Percentiles rank a stretch among this genome's conserved stretches.
These are phyloP conservation scores for Chiua virens DNA, from an alignment of 768 basidiomycete genomes.

Conservation along the genomic window DNA sequence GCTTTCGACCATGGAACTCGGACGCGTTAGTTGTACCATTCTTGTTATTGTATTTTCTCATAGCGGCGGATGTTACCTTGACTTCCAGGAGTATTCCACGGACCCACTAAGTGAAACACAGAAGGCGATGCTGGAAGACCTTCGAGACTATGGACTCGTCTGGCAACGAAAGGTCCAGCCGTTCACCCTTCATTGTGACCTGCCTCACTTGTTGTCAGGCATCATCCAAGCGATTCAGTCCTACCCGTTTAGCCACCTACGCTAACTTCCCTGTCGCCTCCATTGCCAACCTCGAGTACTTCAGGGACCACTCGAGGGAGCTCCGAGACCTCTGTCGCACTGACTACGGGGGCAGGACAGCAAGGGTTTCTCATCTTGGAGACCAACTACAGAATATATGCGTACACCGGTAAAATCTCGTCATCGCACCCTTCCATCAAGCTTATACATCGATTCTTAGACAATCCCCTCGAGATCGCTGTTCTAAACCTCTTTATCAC, in stretches of 20 bases:
- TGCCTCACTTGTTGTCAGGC: conserved; percentile 41
- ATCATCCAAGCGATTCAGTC: conserved; percentile 81
- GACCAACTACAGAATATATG: conserved; percentile 97
- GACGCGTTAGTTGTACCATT: conserved; percentile 54
- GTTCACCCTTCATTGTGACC: conserved; percentile 14
- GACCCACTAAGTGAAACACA: conserved; percentile 78
- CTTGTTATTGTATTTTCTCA: not conserved
- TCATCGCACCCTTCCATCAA: conserved; percentile 10
- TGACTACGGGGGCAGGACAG: conserved; percentile 54
- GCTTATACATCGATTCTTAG: conserved; percentile 42
- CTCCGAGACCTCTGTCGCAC: conserved; percentile 23
- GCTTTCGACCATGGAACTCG: conserved; percentile 95
- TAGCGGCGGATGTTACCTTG: not conserved
- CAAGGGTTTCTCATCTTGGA: conserved; percentile 96
- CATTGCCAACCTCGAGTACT: conserved; percentile 57
- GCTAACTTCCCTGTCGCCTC: conserved; percentile 86
- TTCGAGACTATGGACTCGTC: conserved; percentile 92
- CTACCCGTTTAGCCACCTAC: conserved; percentile 94
- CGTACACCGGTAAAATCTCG: conserved; percentile 81
- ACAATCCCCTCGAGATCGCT: conserved; percentile 94
- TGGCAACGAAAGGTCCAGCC: conserved; percentile 74
- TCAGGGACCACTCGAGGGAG: conserved; percentile 17
- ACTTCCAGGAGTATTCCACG: conserved; percentile 82
- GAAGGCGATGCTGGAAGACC: conserved; percentile 84
- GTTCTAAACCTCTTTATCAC: conserved; percentile 93